phyloP scores from a whole-genome alignment of 139 green algal species.

The Auxenochlorella pyrenoidosa region DNA sequence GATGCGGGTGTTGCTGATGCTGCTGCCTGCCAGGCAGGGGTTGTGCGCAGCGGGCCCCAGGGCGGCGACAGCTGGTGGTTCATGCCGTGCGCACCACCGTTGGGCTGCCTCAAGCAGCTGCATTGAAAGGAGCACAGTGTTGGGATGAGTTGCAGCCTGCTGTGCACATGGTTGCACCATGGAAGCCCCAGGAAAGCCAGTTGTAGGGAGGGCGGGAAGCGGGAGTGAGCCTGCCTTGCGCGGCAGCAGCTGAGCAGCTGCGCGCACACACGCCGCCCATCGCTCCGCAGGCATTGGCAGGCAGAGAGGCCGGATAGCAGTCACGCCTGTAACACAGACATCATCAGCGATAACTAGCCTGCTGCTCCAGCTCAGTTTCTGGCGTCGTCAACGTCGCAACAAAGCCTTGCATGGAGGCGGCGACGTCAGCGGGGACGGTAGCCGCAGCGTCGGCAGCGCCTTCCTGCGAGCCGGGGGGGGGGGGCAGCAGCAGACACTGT shows the following conservation, averaged over 20 bases:
- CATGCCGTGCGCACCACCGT: background rate
- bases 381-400: background rate
- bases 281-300: too few relatives aligned
- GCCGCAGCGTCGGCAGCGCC: background rate
- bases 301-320: background rate
- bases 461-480: background rate
- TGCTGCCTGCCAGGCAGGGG: slow-evolving; percentile 21
- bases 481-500: background rate
- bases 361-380: slow-evolving; percentile 19
- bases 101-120: background rate
- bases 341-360: background rate
- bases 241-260: background rate
- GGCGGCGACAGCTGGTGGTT: background rate
- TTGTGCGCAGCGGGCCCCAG: background rate
- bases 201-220: too few relatives aligned
- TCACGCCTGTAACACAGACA: too few relatives aligned
- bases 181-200: background rate
- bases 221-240: background rate
- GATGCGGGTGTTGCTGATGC: slow-evolving; percentile 1
- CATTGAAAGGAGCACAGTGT: background rate
- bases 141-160: background rate
- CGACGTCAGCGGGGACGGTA: background rate
- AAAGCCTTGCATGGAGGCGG: background rate
- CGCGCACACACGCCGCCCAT: too few relatives aligned
- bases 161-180: background rate